phyloP scores from a whole-genome alignment of 495 filamentous ascomycete species.

The Podospora fimiseda region DNA sequence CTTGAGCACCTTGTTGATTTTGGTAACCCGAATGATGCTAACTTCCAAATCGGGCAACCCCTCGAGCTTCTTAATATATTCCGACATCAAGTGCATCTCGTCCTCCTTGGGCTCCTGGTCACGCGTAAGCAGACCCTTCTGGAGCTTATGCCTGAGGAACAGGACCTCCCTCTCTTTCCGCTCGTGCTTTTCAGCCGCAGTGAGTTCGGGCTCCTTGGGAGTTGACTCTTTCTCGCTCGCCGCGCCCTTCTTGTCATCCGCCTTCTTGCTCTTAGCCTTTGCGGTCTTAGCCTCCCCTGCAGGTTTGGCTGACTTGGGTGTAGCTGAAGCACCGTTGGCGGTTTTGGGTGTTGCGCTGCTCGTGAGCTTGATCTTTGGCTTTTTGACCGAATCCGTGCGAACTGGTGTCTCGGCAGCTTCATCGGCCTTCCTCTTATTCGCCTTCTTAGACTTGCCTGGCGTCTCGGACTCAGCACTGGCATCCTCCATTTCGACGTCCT shows the following conservation, averaged over 20 bases:
- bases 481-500: slow-evolving; percentile 75
- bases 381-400: slow-evolving; percentile 62
- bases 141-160: slow-evolving; percentile 81
- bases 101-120: slow-evolving; percentile 76
- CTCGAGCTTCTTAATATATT: slow-evolving; percentile 74
- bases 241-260: slow-evolving; percentile 57
- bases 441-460: slow-evolving; percentile 50
- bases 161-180: slow-evolving; percentile 65
- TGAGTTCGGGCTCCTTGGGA: slow-evolving; percentile 46
- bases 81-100: slow-evolving; percentile 82
- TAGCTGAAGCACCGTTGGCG: slow-evolving; percentile 41
- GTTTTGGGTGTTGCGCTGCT: slow-evolving; percentile 47
- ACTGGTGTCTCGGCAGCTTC: slow-evolving; percentile 60
- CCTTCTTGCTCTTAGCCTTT: slow-evolving; percentile 61
- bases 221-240: slow-evolving; percentile 47
- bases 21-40: slow-evolving; percentile 74
- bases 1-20: slow-evolving; percentile 93
- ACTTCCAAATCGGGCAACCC: slow-evolving; percentile 72
- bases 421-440: slow-evolving; percentile 67
- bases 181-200: slow-evolving; percentile 38
- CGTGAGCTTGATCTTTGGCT: slow-evolving; percentile 57
- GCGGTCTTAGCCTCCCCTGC: slow-evolving; percentile 47
- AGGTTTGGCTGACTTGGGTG: slow-evolving; percentile 45
- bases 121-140: slow-evolving; percentile 80
- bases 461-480: slow-evolving; percentile 41